phyloP scores from a whole-genome alignment of 2,329 filamentous ascomycete species.

The Monilinia laxa region DNA sequence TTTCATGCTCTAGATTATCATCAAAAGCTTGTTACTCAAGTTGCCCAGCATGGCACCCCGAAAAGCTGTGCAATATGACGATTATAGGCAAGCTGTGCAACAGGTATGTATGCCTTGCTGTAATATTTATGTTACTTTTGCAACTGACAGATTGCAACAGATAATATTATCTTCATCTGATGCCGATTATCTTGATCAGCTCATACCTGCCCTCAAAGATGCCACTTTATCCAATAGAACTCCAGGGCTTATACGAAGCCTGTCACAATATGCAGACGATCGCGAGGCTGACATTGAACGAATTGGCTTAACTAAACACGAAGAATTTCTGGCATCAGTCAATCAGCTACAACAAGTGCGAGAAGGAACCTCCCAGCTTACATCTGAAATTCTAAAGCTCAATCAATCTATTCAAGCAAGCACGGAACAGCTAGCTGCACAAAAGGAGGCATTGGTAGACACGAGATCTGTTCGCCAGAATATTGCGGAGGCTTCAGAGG shows the following conservation, averaged over 20 bases:
- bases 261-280: conserved; percentile 79
- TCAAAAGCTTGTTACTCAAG: neutral
- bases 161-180: conserved; percentile 92
- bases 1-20: neutral
- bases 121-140: neutral
- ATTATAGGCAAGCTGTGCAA: conserved; percentile 39
- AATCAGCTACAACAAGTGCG: conserved; percentile 90
- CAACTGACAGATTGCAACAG: conserved; percentile 47
- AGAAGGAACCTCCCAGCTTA: conserved; percentile 84
- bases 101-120: conserved; percentile 35
- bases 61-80: conserved; percentile 38
- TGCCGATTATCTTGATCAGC: conserved; percentile 89
- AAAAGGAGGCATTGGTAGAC: conserved; percentile 92
- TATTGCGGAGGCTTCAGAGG: conserved; percentile 87
- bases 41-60: conserved; percentile 31
- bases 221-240: conserved; percentile 74
- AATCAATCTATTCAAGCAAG: conserved; percentile 95
- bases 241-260: conserved; percentile 70
- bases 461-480: conserved; percentile 91
- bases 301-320: conserved; percentile 93
- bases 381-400: conserved; percentile 84
- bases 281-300: conserved; percentile 89
- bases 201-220: conserved; percentile 93
- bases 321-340: conserved; percentile 92
- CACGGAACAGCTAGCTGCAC: conserved; percentile 88